Evolutionary conservation across 805 yeast genomes (phyloP), one percentile per base, ranked within the genome.

Genomic region (Lipomyces lipofer): DNA sequence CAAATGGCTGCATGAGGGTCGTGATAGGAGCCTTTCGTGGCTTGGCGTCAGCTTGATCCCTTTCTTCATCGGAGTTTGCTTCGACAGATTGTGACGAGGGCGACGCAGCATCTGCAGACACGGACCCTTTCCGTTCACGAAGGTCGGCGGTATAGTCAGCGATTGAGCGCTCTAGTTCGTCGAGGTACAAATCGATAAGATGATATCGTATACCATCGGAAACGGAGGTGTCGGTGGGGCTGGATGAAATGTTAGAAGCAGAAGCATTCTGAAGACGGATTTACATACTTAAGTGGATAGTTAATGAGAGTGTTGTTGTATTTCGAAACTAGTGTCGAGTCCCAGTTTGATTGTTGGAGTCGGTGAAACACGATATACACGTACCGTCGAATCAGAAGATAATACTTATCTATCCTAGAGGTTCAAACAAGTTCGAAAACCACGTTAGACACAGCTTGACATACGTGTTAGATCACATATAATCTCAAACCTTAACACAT

Each of bases 171-270:
- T 86, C 96, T 56, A 92, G 71, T 71, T 92, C 99, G 63, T 90
- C 97, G 35, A 87, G 69, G 67, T 81, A 83, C 5, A 94, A 82
- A 71, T 94, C 98, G 56, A 87, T 77, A 38, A 92, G 70, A 73
- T 92, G 99, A 68, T 86, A 81, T 15, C 96, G 84, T 49, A 94
- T 77, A 22, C 94, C 94, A 61, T 79, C 80, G 42, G 95, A 85
- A 22, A 83, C 74, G 59, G 79, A 77, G 5, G 49, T 27, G 21
- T 56, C 45, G 25, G 47, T 42, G 12, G 59, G 55, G 36, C 54
- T 54, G 30, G 9, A 32, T 9, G 21, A 19, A 29, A 29, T 9
- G 12, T 9, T 29, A 8, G 33, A 29, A 21, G 2, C 25, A 5
- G 19, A 36, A 9, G 9, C 22, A 13, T 15, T 13, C 4, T 21